Base-by-base conservation (phyloP, 2,329 filamentous ascomycete species). In the Capronia epimyces region DNA sequence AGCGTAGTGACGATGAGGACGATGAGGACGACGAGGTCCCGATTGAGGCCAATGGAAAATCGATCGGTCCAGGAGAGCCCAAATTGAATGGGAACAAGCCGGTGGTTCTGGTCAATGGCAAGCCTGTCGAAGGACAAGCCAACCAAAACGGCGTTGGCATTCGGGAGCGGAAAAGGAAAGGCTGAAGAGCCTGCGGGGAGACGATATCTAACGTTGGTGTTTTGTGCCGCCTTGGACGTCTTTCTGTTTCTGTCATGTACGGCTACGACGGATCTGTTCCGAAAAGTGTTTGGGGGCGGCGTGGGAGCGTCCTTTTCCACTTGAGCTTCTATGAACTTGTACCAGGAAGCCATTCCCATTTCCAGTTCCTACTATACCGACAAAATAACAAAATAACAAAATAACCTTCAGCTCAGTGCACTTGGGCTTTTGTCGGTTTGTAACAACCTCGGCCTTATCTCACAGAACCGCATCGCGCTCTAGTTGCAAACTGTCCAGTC, bases 1-100 rank as follows among this genome's bases (percentile, higher is more conserved):
- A 74, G 56, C 62, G 71, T 53, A 74, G 71, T 53, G 71, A 74
- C 1, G 66, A 72, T 25, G 71, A 74, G 55, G 69, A 69, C 2
- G 65, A 70, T n/a, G 67, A 70, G 6, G 69, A 69, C 40, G 67
- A 70, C 41, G 67, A 68, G 25, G 47, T 12, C n/a, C 36, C 47
- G 12, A 10, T 24, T 1, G 36, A 46, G 9, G 29, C 8, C 20
- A 49, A 43, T 10, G 46, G 45, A 24, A 52, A 25, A 46, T 18
- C 32, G 15, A 47, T 52, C 12, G 34, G 16, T 22, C 20, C 24
- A 7, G 49, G 36, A n/a, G 32, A 55, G 24, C 36, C 40, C 21
- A 47, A 49, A 24, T 18, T 41, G 15, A 53, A 46, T 22, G 52
- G 50, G 10, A 53, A 27, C 21, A 42, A 43, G 13, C 61, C 61